Evolutionary conservation across 1,284 basidiomycete genomes (phyloP), one percentile per base, ranked within the genome.

Genomic region (Neonothopanus nambi): DNA sequence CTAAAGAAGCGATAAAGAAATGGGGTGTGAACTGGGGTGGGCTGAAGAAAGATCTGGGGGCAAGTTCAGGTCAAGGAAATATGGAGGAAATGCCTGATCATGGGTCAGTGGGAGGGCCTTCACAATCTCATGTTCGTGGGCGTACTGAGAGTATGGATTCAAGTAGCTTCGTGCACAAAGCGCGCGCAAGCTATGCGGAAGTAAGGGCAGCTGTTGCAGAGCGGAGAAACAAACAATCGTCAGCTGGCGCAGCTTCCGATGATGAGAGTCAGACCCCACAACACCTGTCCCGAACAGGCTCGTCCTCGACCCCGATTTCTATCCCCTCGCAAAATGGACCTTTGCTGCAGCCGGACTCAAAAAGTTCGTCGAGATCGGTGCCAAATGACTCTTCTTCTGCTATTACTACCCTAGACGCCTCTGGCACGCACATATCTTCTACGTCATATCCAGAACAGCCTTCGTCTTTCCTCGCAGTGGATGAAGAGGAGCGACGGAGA

Each of bases 1-100:
- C 92, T 3, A 89, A 87, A 67, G 93, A 95, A 66, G 80, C 87
- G 12, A 85, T 95, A 76, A 85, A 86, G 51, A 94, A 94, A 67
- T 95, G 92, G 91, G 86, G 92, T 18, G 85, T 85, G 17, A 91
- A 84, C 59, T 94, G 88, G 88, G 80, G 76, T 40, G 75, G 74
- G 17, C 66, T 84, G 63, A 81, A 79, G 68, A 85, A 82, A 61
- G 82, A 87, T 54, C 46, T 47, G 3, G 26, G 24, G 3, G 63
- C 58, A 23, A 63, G 58, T n/a, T n/a, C n/a, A n/a, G n/a, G n/a
- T 4, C 38, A 23, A 23, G 41, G 59, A 17, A 52, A 59, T 36
- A 58, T 63, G 33, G 80, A 80, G 12, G 80, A 79, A 18, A 61
- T 70, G 41, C 68, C 75, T 23, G 78, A 81, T 47, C 70, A 69